Evolutionary conservation across 352 stramenopile species (phyloP).

Genomic region (Phytophthora pisi): DNA sequence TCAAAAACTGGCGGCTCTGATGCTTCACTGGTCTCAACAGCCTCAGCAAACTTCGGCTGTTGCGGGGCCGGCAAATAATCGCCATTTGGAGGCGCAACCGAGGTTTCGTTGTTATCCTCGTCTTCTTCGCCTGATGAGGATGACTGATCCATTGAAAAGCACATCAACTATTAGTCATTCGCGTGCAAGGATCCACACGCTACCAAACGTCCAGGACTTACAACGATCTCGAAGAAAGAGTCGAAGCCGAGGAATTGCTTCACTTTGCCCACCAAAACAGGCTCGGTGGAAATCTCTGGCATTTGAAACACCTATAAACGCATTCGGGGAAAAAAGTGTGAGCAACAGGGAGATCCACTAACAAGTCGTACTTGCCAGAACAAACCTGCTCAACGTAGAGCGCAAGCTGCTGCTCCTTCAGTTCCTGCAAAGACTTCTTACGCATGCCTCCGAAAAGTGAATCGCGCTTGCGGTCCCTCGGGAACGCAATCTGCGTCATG

Average conservation of each 20-base stretch:
- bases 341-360: slow-evolving; percentile 5
- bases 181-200: neutral
- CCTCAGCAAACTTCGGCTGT: slow-evolving; percentile 18
- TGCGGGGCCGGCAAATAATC: slow-evolving; percentile 3
- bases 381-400: slow-evolving; percentile 71
- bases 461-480: slow-evolving; percentile 72
- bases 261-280: slow-evolving; percentile 44
- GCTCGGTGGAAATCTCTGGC: slow-evolving; percentile 47
- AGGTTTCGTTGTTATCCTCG: slow-evolving; percentile 12
- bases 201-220: slow-evolving; percentile 22
- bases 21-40: slow-evolving; percentile 10
- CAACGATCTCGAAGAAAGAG: slow-evolving; percentile 70
- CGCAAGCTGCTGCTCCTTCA: slow-evolving; percentile 75
- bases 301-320: slow-evolving; percentile 55
- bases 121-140: slow-evolving; percentile 20
- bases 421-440: slow-evolving; percentile 68
- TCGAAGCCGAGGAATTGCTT: slow-evolving; percentile 72
- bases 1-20: slow-evolving; percentile 8
- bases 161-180: slow-evolving; percentile 6
- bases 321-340: neutral
- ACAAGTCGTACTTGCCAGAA: neutral
- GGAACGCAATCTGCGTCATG: slow-evolving; percentile 69
- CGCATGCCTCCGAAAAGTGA: slow-evolving; percentile 73
- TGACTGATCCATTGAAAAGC: slow-evolving; percentile 11
- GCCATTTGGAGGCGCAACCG: neutral